Evolutionary conservation across 139 green algal genomes (phyloP).

Genomic region (Chlorella sp.): DNA sequence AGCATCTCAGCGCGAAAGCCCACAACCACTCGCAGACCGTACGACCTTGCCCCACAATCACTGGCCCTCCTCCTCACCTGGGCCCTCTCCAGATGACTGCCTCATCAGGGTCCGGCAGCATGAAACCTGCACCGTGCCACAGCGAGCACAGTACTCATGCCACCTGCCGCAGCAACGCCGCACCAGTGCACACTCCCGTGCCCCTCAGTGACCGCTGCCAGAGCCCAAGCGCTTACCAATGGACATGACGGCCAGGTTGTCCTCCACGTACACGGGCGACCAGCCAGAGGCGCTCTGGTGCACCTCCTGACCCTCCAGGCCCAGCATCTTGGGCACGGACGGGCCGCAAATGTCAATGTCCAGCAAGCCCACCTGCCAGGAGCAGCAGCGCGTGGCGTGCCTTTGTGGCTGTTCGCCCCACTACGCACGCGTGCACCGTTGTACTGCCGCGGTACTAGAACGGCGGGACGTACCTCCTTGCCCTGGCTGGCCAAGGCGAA

Average conservation of each 20-base stretch:
- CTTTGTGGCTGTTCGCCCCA: no score
- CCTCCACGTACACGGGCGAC: conserved; percentile 89
- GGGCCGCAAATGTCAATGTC: conserved; percentile 99
- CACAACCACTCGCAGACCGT: no score
- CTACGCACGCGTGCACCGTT: no score
- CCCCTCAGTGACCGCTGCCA: no score
- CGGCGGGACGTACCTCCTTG: conserved; percentile 57
- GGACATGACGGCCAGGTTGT: conserved; percentile 96
- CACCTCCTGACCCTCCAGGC: conserved; percentile 79
- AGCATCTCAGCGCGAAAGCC: not conserved
- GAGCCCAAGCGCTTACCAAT: conserved; percentile 57
- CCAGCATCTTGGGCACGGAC: conserved; percentile 90
- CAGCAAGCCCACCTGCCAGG: conserved; percentile 82
- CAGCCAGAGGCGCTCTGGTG: conserved; percentile 81
- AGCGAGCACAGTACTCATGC: not conserved
- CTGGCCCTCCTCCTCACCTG: conserved; percentile 25
- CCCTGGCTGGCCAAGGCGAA: conserved; percentile 71
- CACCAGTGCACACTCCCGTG: no score
- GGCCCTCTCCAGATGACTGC: conserved; percentile 96
- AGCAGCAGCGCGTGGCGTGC: no score
- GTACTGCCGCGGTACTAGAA: no score
- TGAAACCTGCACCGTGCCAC: conserved; percentile 59
- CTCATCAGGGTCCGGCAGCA: conserved; percentile 92
- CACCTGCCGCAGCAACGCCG: not conserved
- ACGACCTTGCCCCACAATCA: no score